phyloP scores from a whole-genome alignment of 2,329 filamentous ascomycete genomes.

The Clonostachys chloroleuca region DNA sequence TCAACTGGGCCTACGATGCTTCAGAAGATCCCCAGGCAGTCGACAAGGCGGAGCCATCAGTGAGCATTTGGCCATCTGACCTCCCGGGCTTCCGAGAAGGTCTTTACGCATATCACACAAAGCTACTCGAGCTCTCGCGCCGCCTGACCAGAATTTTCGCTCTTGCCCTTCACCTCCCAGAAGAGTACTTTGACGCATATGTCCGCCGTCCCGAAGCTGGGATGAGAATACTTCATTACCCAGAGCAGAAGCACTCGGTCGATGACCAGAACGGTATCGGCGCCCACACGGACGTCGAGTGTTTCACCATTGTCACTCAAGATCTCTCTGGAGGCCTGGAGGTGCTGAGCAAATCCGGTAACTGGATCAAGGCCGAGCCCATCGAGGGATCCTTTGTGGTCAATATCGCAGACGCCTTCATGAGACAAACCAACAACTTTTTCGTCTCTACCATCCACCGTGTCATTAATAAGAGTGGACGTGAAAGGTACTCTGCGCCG shows the following conservation, averaged over 20 bases:
- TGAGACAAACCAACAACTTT: constrained; percentile 33
- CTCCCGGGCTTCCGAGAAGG: constrained; percentile 25
- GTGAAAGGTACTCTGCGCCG: constrained; percentile 29
- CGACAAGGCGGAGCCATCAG: constrained; percentile 14
- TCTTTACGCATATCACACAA: constrained; percentile 18
- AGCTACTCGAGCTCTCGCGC: constrained; percentile 26
- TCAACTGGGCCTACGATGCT: constrained; percentile 25
- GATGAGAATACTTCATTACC: constrained; percentile 35
- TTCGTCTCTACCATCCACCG: constrained; percentile 35
- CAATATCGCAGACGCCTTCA: constrained; percentile 38
- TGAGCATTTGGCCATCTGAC: constrained; percentile 20
- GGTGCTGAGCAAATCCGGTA: constrained; percentile 35
- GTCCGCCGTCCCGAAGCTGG: constrained; percentile 21
- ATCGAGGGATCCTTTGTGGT: constrained; percentile 36
- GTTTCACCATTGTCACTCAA: constrained; percentile 41
- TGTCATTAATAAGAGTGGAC: constrained; percentile 26
- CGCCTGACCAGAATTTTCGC: constrained; percentile 31
- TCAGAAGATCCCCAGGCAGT: constrained; percentile 15
- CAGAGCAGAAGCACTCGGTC: constrained; percentile 15
- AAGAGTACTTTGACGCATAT: constrained; percentile 31
- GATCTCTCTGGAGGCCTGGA: constrained; percentile 36
- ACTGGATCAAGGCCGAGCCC: constrained; percentile 37
- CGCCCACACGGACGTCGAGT: constrained; percentile 43
- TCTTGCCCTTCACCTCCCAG: constrained; percentile 29
- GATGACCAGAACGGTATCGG: constrained; percentile 21